Base-by-base conservation (phyloP, 169 alveolate species). In the Plasmodium inui region DNA sequence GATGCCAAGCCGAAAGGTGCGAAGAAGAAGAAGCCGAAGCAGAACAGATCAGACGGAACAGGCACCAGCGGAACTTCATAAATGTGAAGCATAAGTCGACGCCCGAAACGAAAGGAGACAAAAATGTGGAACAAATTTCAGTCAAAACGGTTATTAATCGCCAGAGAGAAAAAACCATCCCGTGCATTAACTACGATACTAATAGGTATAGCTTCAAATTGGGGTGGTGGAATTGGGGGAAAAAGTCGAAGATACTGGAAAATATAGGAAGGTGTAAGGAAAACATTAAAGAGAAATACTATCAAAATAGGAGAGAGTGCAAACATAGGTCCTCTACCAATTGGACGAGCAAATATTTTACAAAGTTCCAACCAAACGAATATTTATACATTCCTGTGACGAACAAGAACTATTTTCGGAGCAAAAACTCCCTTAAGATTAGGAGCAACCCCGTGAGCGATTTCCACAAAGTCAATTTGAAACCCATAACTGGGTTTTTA, bases 381-480 rank as follows among this genome's bases (percentile, higher is more conserved):
- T 89, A 89, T 67, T 34, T 89, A 22, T 89, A 79, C 70, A 80
- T 73, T 9, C 94, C 94, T 26, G 55, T 71, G 44, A 89, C 94
- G 17, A 50, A 89, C 72, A 89, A 41, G 71, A 89, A 73, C 44
- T 61, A 79, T 34, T 89, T 89, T 89, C 67, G 57, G 53, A 89
- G 90, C 82, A 89, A 89, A 41, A 61, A 30, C 50, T 80, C 82
- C 2, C 41, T 81, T 41, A 53, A 80, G 5, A 55, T 61, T 37
- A 89, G 83, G 37, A 89, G 84, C 39, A 37, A 89, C 32, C 91
- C 94, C 7, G 90, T 89, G 30, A 89, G 94, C 22, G 94, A 89
- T 67, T 89, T 89, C 82, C 94, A 89, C 14, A 89, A 89, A 37
- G 12, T 89, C 34, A 89, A 89, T 32, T 89, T 89, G 53, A 89